A percentile compares a stretch with the other conserved stretches of the same genome.
These are phyloP conservation scores for Blastocystis sp. DNA, from an alignment of 352 stramenopile genomes.

Conservation along the genomic window DNA sequence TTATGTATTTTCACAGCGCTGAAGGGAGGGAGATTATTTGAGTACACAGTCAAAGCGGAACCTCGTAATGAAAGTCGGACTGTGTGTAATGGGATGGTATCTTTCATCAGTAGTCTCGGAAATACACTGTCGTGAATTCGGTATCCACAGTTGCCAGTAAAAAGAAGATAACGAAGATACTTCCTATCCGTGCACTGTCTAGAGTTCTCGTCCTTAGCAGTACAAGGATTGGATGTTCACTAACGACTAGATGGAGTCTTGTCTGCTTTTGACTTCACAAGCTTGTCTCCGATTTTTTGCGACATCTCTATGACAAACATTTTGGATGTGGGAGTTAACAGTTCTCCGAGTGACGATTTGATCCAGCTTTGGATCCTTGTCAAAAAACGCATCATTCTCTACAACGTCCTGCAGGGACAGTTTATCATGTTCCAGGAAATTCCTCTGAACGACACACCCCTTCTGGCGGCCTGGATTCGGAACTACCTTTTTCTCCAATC, in stretches of 20 bases:
- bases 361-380: constrained; percentile 1
- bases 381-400: constrained; percentile 14
- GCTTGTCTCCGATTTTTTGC: constrained; percentile 14
- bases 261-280: constrained; percentile 30
- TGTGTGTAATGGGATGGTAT: neutral
- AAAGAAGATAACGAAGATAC: constrained; percentile 38
- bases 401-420: neutral
- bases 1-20: neutral
- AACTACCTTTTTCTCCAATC: neutral
- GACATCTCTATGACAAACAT: neutral
- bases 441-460: neutral
- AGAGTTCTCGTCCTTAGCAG: constrained; percentile 32
- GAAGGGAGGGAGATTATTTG: constrained; percentile 32
- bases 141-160: constrained; percentile 53
- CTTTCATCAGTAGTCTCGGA: neutral
- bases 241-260: constrained; percentile 12
- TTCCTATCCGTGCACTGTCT: constrained; percentile 5
- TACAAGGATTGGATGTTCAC: neutral
- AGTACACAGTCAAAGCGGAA: constrained; percentile 31
- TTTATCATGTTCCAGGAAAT: neutral
- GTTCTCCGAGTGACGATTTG: neutral
- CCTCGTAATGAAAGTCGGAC: constrained; percentile 45
- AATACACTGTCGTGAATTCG: constrained; percentile 21
- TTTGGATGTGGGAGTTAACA: constrained; percentile 41
- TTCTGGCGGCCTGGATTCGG: neutral